Base-by-base conservation (phyloP, 192 early-diverging fungal genomes). In the Gigaspora rosea region DNA sequence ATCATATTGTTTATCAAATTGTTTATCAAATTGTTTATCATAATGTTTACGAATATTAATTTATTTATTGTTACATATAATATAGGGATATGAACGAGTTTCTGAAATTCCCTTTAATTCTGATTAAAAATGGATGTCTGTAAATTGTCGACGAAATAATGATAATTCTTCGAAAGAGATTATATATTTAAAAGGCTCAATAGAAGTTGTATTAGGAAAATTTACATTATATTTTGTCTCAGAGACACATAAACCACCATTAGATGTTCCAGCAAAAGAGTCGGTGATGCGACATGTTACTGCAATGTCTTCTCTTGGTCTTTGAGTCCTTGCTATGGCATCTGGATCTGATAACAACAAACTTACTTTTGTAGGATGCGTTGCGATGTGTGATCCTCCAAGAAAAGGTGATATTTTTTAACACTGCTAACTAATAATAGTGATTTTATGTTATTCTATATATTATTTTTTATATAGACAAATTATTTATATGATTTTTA, bases 381-480 rank as follows among this genome's bases (percentile, higher is more conserved):
- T 96, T 54, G 95, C 92, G 12, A 94, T 99, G 89, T 91, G 92
- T 70, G 97, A 99, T 83, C 96, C 97, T 32, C 96, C 96, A 22
- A 82, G 97, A 47, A 89, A 81, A 62, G 75, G 75, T 76, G n/a
- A n/a, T n/a, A n/a, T n/a, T n/a, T n/a, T n/a, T n/a, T n/a, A n/a
- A n/a, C n/a, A n/a, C n/a, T n/a, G n/a, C n/a, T n/a, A n/a, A n/a
- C n/a, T n/a, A n/a, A n/a, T 64, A 11, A 13, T 47, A 27, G 10
- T n/a, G 27, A 32, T 8, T 51, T 15, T 50, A 3, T 12, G 13
- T 22, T 15, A n/a, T 51, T 15, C 47, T 27, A 49, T 49, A 49
- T 49, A n/a, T n/a, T n/a, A n/a, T n/a, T n/a, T 50, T 32, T 16
- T 8, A 22, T 9, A 3, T 15, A 48, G 9, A 9, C 1, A 51